phyloP scores from a whole-genome alignment of 2,329 filamentous ascomycete genomes.

The Escovopsis sp. region DNA sequence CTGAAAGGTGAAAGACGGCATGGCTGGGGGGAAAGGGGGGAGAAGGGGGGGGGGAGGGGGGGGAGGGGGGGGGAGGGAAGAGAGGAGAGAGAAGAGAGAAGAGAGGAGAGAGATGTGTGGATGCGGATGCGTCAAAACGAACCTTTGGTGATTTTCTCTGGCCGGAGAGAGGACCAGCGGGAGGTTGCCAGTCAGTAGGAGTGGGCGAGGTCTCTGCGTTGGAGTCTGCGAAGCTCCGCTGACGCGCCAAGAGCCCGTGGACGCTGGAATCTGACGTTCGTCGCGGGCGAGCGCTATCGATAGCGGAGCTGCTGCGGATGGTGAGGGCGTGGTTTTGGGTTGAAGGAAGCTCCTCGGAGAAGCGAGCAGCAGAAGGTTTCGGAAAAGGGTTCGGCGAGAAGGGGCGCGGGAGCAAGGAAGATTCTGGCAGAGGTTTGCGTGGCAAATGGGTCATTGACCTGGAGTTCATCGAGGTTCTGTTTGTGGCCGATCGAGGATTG shows the following conservation, averaged over 20 bases:
- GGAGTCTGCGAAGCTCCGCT: conserved; percentile 40
- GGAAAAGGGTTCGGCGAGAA: conserved; percentile 19
- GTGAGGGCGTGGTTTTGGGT: conserved; percentile 37
- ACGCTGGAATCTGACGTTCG: conserved; percentile 61
- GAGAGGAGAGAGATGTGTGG: conserved; percentile 7
- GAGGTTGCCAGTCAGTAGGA: conserved; percentile 44
- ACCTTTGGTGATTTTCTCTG: conserved; percentile 14
- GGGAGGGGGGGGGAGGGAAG: too few relatives aligned
- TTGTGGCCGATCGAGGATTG: conserved; percentile 28
- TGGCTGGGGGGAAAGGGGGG: conserved; percentile 8
- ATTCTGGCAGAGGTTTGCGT: conserved; percentile 19
- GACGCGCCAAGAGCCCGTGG: conserved; percentile 34
- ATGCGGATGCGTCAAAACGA: conserved; percentile 9
- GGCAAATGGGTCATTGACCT: conserved; percentile 20
- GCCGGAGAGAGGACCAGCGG: conserved; percentile 17
- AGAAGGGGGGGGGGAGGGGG: too few relatives aligned
- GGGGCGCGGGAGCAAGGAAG: conserved; percentile 16
- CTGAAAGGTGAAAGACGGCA: neutral
- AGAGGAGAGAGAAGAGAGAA: too few relatives aligned
- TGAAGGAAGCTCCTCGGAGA: conserved; percentile 65
- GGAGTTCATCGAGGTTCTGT: conserved; percentile 20
- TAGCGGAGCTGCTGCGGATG: conserved; percentile 43
- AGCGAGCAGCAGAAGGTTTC: conserved; percentile 32
- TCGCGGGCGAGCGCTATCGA: conserved; percentile 36
- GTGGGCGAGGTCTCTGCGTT: conserved; percentile 48